Evolutionary conservation across 176 grass and related monocot species (phyloP), one percentile per base, ranked within the genome.

Genomic region (Phyllostachys edulis): DNA sequence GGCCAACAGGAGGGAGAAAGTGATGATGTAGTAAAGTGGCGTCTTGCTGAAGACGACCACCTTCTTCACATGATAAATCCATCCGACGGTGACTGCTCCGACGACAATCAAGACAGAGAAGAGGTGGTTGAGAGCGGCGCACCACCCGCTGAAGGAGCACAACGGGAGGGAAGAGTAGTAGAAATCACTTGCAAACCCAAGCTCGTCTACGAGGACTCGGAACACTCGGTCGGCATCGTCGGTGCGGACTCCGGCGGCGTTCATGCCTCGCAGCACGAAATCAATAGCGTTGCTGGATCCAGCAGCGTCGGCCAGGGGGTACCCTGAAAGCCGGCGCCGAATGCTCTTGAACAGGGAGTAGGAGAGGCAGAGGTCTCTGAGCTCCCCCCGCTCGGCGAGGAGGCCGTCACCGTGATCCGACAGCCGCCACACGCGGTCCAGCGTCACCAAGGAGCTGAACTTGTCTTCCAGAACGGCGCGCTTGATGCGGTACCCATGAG

Each of bases 241-340:
- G 7, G 4, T 15, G 13, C 5, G 40, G 5, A 10, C 7, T 6
- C 16, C 57, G 52, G 1, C 14, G 20, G 44, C 17, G 59, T 73
- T 49, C 87, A 88, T 79, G 59, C 87, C 81, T 27, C 75, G 3
- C 6, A 84, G 87, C 81, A 88, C 87, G 67, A 84, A 97, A 51
- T 86, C 47, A 0, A 88, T 21, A 2, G 81, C 20, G 57, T 67
- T 8, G 6, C 2, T 14, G 10, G 87, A 74, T 0, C 87, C n/a
- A n/a, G n/a, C 81, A 24, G n/a, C 59, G 2, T 88, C 75, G 18
- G 60, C 81, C 0, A 88, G 4, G 1, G 75, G 68, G n/a, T 84
- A 80, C 9, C 74, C 87, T 0, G 74, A 78, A 23, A 84, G 20
- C 20, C 46, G 5, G 4, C 57, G 36, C 0, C 67, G 32, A 8